Base-by-base conservation (phyloP, 805 yeast species). In the Cyberlindnera petersonii region DNA sequence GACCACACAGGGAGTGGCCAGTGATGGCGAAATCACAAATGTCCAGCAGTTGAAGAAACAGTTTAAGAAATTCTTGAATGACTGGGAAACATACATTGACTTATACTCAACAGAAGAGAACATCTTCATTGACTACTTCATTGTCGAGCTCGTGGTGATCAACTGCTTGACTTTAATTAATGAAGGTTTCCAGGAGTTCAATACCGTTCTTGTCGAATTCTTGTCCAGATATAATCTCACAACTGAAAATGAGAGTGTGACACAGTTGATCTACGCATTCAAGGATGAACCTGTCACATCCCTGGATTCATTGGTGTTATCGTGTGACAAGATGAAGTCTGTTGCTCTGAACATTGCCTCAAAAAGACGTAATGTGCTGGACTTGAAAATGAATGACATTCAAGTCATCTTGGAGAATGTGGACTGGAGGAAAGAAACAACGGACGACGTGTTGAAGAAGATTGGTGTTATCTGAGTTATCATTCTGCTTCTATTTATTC, bases 401-500 rank as follows among this genome's bases (percentile, higher is more conserved):
- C 56, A 55, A 30, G 36, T 50, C 9, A 61, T 60, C 22, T 37
- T 60, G 27, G 60, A 60, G 23, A 47, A 44, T 30, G 61, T 60
- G 7, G 65, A 60, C 42, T 60, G 65, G 65, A 54, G 48, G 19
- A 59, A 42, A 19, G 64, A 60, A 28, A 46, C 54, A 9, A 55
- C 64, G 0, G 64, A 60, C 42, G 64, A 60, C 31, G 65, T 60
- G 5, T 37, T 60, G 40, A 58, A 56, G 36, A 60, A 60, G 39
- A 59, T 60, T 35, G 62, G 63, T 16, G 62, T 60, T 11, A 38
- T 55, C 33, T 47, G 37, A 43, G n/a, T n/a, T n/a, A n/a, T n/a
- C n/a, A n/a, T n/a, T n/a, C n/a, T n/a, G n/a, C n/a, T n/a, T n/a
- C n/a, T n/a, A n/a, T n/a, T n/a, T n/a, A n/a, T n/a, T n/a, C n/a